Evolutionary conservation across 2,329 filamentous ascomycete genomes (phyloP).

Genomic region (Venturia pyrina): DNA sequence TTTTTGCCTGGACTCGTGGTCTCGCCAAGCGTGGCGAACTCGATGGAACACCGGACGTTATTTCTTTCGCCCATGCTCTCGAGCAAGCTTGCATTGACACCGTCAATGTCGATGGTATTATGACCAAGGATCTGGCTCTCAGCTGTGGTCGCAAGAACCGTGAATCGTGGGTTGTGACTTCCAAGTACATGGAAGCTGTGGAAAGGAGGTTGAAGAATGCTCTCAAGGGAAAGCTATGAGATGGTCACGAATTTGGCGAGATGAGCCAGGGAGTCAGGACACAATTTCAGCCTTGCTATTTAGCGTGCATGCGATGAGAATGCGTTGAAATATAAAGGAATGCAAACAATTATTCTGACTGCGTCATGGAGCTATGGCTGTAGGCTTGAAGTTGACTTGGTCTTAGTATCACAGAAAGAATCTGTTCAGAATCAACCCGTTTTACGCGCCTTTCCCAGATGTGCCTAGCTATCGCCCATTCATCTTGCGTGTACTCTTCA

Average conservation of each 20-base stretch:
- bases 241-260: background rate
- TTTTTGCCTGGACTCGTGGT: conserved; percentile 97
- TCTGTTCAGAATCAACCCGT: too few relatives aligned
- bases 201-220: conserved; percentile 78
- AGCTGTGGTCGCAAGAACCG: conserved; percentile 81
- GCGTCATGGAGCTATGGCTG: background rate
- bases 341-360: background rate
- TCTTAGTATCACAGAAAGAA: too few relatives aligned
- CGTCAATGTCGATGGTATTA: conserved; percentile 86
- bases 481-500: too few relatives aligned
- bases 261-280: background rate
- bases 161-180: conserved; percentile 81
- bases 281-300: background rate
- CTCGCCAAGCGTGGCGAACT: conserved; percentile 87
- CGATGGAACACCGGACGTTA: conserved; percentile 83
- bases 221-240: conserved; percentile 68
- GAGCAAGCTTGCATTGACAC: conserved; percentile 92
- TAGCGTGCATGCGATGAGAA: background rate
- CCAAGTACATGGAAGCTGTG: conserved; percentile 80
- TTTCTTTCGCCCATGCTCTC: conserved; percentile 81
- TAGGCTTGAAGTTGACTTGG: background rate
- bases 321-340: background rate
- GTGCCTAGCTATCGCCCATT: too few relatives aligned
- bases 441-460: too few relatives aligned
- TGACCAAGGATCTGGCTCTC: conserved; percentile 99